These are phyloP conservation scores for Tuber borchii DNA, from an alignment of 495 filamentous ascomycete species.

Conservation along the genomic window DNA sequence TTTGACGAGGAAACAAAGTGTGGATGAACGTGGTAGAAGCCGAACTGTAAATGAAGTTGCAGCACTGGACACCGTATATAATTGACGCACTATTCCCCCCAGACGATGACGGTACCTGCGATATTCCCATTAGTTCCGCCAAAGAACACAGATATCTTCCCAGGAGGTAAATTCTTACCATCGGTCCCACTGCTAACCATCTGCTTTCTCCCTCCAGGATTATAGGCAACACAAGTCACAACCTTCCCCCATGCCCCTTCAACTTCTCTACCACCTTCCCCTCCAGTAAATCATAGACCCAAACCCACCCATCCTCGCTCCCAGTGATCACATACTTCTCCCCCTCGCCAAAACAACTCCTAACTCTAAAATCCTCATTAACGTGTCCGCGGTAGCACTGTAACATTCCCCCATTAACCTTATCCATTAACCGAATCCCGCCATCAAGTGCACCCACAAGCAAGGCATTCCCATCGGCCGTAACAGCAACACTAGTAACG, in stretches of 20 bases:
- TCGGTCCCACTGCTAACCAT: conserved; percentile 39
- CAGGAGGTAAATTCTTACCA: conserved; percentile 20
- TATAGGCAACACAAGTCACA: conserved; percentile 47
- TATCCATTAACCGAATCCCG: conserved; percentile 74
- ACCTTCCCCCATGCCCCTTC: conserved; percentile 53
- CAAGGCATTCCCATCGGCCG: conserved; percentile 63
- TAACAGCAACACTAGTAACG: conserved; percentile 64
- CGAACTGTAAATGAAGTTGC: background rate
- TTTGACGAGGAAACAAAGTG: background rate
- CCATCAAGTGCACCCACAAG: conserved; percentile 72
- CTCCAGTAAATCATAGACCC: conserved; percentile 83
- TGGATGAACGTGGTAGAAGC: background rate
- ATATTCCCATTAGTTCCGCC: conserved; percentile 9
- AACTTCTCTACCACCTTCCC: conserved; percentile 61
- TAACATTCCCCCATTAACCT: conserved; percentile 62
- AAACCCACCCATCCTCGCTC: conserved; percentile 71
- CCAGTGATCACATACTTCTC: conserved; percentile 77
- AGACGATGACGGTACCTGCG: conserved; percentile 36
- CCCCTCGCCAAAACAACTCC: conserved; percentile 63
- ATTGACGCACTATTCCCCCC: conserved; percentile 25
- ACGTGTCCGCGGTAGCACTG: conserved; percentile 59
- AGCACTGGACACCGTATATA: background rate
- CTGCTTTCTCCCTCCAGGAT: conserved; percentile 37
- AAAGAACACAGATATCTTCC: background rate
- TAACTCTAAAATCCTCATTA: conserved; percentile 62